Base-by-base conservation (phyloP, 2,329 filamentous ascomycete genomes). In the Pseudocercospora fuligena region DNA sequence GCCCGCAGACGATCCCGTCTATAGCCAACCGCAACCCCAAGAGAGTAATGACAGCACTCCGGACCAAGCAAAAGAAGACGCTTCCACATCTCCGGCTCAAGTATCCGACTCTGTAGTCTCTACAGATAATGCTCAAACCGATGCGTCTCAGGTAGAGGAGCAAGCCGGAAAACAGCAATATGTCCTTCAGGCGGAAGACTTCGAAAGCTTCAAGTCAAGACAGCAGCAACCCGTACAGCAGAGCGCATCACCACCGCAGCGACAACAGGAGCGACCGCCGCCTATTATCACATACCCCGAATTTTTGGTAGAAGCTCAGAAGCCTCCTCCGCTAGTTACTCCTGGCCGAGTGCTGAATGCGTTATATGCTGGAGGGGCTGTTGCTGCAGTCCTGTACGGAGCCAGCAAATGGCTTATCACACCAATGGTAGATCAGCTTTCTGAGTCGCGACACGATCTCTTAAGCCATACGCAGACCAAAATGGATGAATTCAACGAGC, bases 251-350 rank as follows among this genome's bases (percentile, higher is more conserved):
- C 63, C 67, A 49, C 51, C 47, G 23, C 61, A 31, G 46, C 69
- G 58, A 63, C 62, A 80, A 80, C 67, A 66, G 40, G 59, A 68
- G 36, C 73, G 83, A 85, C 43, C 66, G 27, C 84, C 87, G 19
- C 88, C 88, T 4, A 88, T 90, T 65, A 88, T 90, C 69, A 89
- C 88, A 54, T 90, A 90, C 73, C 88, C 88, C 3, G 88, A 90
- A 75, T 90, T 89, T 72, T 83, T 90, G 47, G 80, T 87, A 53
- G 82, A 88, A 67, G 81, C 86, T 9, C 80, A 83, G 68, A 87
- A 87, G 69, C 86, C 86, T 9, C 86, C 87, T 14, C 87, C 86
- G 79, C 78, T 87, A 80, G 73, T 90, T 33, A 88, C 87, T 6
- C 82, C 87, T 59, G 78, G 79, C n/a, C 83, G 83, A 36, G 78